Evolutionary conservation across 129 eudicot species (phyloP), one percentile per base, ranked within the genome.

Genomic region (Chrysanthemum lavandulifolium): DNA sequence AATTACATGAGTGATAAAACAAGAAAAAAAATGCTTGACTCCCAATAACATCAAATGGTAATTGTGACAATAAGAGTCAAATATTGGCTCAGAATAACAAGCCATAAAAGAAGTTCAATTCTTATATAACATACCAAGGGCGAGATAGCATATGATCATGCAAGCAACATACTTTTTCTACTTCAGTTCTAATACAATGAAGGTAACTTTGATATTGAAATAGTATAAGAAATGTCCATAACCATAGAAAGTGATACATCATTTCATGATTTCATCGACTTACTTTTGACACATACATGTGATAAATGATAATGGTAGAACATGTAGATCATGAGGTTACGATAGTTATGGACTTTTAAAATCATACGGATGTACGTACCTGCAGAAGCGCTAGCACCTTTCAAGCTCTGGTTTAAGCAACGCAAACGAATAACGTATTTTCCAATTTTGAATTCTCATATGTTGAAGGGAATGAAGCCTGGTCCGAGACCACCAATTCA

Each of bases 381-480:
- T 77, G 54, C 13, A 61, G 63, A 81, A 54, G 53, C 36, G 16
- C 3, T 62, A 12, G 25, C 58, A 66, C 61, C 49, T 23, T 45
- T 29, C 14, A 3, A 67, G 6, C 18, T 61, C 47, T 31, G 54
- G 52, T 47, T 31, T 10, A 55, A 71, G 25, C 51, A 11, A 13
- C 47, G n/a, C 25, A 59, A 61, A 27, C 33, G 49, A 2, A 68
- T 15, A 29, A 4, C 9, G 13, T 2, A 27, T 27, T 1, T 33
- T 8, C 14, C 10, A 31, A 10, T 71, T 59, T 14, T 53, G 61
- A 71, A 18, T 71, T 78, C 77, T 71, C 68, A 73, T 58, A 71
- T 27, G 87, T 76, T 91, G 87, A 77, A 86, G 93, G 97, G 97
- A 91, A 91, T 88, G 97, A 88, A 88, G 97, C 87, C 96, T 91